Base-by-base conservation (phyloP, 1,139 yeast species). In the Kurtzmaniella quercitrusa region DNA sequence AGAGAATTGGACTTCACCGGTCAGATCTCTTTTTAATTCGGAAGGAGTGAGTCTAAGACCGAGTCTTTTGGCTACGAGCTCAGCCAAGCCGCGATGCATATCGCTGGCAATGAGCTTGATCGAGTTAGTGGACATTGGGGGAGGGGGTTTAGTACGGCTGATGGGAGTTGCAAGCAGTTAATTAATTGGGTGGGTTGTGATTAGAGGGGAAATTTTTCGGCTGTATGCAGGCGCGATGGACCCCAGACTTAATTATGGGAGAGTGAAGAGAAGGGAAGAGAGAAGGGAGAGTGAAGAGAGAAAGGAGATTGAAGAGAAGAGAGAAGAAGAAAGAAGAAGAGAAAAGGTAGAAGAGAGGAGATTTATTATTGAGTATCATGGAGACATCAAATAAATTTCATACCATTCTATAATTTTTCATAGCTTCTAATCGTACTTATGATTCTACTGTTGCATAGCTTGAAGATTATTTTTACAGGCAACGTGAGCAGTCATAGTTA, bases 51-150 rank as follows among this genome's bases (percentile, higher is more conserved):
- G 66, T 38, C 77, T 77, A 40, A 81, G 58, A 14, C 85, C 85
- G 43, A 85, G 70, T 60, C 82, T 73, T 51, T 69, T 68, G 19
- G 95, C 82, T 19, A 91, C 91, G 21, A 79, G 69, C 54, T 82
- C 82, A 19, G 96, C 94, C 45, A 91, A 75, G 41, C 84, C 91
- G n/a, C 90, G 86, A 62, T 91, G 96, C 25, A 95, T 89, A 63
- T 90, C 91, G 44, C 96, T 95, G 19, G 96, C 90, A 43, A 91
- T 68, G 46, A 91, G 76, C 62, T 89, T 90, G 61, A 90, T 90
- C 39, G 96, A 86, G 64, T 90, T 90, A 38, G 88, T 77, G 25
- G 88, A 82, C 91, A 83, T 83, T 36, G 5, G 33, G 33, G 36
- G 18, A 5, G 18, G 17, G 36, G 36, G 36, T 14, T 3, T 17